Evolutionary conservation across 1,284 basidiomycete species (phyloP).

Genomic region (Hortiboletus rubellus): DNA sequence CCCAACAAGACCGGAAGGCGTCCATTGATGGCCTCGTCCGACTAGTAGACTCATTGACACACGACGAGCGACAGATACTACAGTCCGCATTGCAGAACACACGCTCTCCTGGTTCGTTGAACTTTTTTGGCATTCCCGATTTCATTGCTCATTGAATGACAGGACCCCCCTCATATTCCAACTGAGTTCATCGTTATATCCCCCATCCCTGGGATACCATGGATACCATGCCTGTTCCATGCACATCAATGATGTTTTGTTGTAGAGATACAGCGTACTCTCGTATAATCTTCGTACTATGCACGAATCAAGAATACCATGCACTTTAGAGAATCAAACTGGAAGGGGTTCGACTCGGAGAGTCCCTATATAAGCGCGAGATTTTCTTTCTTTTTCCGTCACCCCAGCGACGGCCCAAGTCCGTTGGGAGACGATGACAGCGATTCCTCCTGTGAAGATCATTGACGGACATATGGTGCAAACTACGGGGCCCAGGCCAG

Average conservation of each 20-base stretch:
- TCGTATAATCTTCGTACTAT: constrained; percentile 19
- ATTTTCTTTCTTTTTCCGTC: too few species aligned
- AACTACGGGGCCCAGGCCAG: too few species aligned
- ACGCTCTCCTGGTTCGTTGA: constrained; percentile 53
- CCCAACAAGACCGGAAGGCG: constrained; percentile 68
- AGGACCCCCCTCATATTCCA: constrained; percentile 41
- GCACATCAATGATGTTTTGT: not conserved
- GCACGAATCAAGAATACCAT: constrained; percentile 9
- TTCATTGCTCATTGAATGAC: constrained; percentile 6
- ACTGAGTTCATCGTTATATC: constrained; percentile 19
- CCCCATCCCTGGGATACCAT: constrained; percentile 1
- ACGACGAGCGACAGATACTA: constrained; percentile 68
- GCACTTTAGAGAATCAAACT: constrained; percentile 5
- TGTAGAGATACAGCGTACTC: constrained; percentile 24
- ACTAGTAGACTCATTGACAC: constrained; percentile 66
- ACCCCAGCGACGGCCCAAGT: too few species aligned
- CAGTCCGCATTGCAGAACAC: constrained; percentile 60
- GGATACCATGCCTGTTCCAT: constrained; percentile 10
- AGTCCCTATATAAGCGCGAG: too few species aligned
- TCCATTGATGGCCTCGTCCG: constrained; percentile 67
- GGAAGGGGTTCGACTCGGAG: not conserved
- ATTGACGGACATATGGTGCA: too few species aligned
- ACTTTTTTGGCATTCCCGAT: not conserved
- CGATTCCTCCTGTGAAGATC: too few species aligned
- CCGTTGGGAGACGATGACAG: too few species aligned